These are phyloP conservation scores for Globisporangium polare DNA, from an alignment of 352 stramenopile genomes.

Conservation along the genomic window DNA sequence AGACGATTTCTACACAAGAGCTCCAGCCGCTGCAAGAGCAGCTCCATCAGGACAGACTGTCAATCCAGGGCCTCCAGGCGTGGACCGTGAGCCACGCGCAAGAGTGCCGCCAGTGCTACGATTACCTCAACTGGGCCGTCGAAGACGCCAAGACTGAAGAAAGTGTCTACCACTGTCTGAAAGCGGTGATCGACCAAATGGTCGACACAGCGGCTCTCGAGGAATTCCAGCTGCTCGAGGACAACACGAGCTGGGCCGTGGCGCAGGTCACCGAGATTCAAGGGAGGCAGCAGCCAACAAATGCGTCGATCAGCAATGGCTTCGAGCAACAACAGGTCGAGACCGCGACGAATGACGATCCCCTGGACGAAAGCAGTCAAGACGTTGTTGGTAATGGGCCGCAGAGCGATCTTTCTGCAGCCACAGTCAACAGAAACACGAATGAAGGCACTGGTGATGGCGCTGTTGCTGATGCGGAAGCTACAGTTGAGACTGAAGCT, in stretches of 20 bases:
- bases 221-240: conserved; percentile 20
- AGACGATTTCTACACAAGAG: neutral
- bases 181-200: conserved; percentile 27
- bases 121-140: conserved; percentile 45
- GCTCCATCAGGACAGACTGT: conserved; percentile 5
- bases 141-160: conserved; percentile 26
- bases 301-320: neutral
- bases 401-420: neutral
- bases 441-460: neutral
- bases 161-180: conserved; percentile 24
- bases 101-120: conserved; percentile 50
- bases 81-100: conserved; percentile 42
- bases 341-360: neutral
- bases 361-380: neutral
- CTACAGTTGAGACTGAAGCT: neutral
- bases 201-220: conserved; percentile 17
- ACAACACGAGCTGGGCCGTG: conserved; percentile 1
- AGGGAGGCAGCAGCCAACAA: conserved; percentile 6
- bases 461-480: neutral
- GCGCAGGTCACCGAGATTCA: neutral
- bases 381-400: neutral
- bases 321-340: neutral
- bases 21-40: neutral
- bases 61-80: conserved; percentile 26
- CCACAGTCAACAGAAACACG: neutral